Evolutionary conservation across 2,329 filamentous ascomycete genomes (phyloP).

Genomic region (Microdochium trichocladiopsis): DNA sequence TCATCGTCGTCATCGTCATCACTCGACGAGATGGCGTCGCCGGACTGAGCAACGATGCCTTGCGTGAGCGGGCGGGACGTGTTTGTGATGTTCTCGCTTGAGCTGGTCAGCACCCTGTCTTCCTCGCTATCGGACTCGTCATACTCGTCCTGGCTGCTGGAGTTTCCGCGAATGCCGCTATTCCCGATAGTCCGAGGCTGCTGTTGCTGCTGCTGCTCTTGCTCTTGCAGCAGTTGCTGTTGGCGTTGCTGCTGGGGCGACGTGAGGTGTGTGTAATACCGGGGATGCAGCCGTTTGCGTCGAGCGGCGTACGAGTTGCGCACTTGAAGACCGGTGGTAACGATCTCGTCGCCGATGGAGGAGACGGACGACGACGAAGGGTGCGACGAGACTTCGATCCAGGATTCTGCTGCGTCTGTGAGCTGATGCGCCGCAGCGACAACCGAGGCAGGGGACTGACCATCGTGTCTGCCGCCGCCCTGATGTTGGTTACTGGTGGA

Average conservation of each 20-base stretch:
- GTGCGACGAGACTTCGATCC: constrained; percentile 90
- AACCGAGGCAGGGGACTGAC: neutral
- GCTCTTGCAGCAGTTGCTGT: constrained; percentile 19
- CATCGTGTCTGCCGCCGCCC: neutral
- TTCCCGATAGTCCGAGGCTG: constrained; percentile 7
- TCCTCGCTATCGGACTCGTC: constrained; percentile 90
- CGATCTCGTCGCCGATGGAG: constrained; percentile 78
- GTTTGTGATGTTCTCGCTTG: constrained; percentile 42
- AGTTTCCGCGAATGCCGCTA: constrained; percentile 33
- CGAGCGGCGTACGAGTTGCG: constrained; percentile 57
- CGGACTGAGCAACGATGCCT: constrained; percentile 27
- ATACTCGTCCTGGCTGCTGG: constrained; percentile 88
- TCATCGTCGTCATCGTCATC: constrained; percentile 60
- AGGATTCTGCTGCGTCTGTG: constrained; percentile 57
- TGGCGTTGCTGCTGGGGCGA: constrained; percentile 27
- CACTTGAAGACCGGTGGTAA: constrained; percentile 79
- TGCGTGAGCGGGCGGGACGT: constrained; percentile 24
- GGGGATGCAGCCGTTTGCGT: constrained; percentile 40
- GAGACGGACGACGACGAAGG: constrained; percentile 91
- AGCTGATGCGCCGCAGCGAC: neutral
- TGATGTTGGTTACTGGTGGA: neutral
- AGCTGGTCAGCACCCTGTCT: constrained; percentile 58
- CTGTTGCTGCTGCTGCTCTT: neutral
- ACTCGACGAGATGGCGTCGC: constrained; percentile 35
- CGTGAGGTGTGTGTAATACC: constrained; percentile 12